Evolutionary conservation across 179 eudicot genomes (phyloP).

Genomic region (Carnegiea gigantea): DNA sequence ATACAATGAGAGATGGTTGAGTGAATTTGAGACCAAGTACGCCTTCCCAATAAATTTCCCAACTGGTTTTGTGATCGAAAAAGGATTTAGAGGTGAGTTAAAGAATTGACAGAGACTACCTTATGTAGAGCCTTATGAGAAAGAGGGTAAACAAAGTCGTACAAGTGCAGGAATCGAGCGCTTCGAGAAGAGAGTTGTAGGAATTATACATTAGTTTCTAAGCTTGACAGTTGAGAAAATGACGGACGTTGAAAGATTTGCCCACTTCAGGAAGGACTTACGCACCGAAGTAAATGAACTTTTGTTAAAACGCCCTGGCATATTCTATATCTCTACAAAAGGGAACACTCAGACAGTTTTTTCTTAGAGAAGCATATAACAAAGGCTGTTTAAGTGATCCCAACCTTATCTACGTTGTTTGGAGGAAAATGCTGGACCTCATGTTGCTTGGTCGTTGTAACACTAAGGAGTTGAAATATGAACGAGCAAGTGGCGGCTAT

Average conservation of each 20-base stretch:
- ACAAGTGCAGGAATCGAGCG: slow-evolving; percentile 57
- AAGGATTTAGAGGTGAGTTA: slow-evolving; percentile 59
- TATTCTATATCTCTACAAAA: no score
- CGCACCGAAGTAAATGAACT: no score
- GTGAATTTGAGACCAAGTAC: slow-evolving; percentile 77
- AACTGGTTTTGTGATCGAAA: slow-evolving; percentile 59
- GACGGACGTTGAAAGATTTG: slow-evolving; percentile 52
- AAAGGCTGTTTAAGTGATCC: no score
- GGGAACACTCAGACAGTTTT: no score
- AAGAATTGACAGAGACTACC: slow-evolving; percentile 70
- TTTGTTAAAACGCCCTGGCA: no score
- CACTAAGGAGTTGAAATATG: slow-evolving; percentile 43
- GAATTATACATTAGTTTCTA: slow-evolving; percentile 65
- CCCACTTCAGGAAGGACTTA: no score
- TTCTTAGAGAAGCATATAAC: no score
- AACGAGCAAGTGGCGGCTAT: slow-evolving; percentile 27
- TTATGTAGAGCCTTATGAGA: slow-evolving; percentile 63
- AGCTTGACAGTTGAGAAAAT: slow-evolving; percentile 65
- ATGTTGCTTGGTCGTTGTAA: slow-evolving; percentile 50
- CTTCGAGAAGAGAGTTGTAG: slow-evolving; percentile 74
- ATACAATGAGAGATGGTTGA: slow-evolving; percentile 71
- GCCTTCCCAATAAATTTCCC: slow-evolving; percentile 78
- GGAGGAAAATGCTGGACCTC: slow-evolving; percentile 74
- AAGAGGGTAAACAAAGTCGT: slow-evolving; percentile 36
- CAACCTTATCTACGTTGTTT: slow-evolving; percentile 39